phyloP scores from a whole-genome alignment of 768 basidiomycete species.

The Podaxis sp. region DNA sequence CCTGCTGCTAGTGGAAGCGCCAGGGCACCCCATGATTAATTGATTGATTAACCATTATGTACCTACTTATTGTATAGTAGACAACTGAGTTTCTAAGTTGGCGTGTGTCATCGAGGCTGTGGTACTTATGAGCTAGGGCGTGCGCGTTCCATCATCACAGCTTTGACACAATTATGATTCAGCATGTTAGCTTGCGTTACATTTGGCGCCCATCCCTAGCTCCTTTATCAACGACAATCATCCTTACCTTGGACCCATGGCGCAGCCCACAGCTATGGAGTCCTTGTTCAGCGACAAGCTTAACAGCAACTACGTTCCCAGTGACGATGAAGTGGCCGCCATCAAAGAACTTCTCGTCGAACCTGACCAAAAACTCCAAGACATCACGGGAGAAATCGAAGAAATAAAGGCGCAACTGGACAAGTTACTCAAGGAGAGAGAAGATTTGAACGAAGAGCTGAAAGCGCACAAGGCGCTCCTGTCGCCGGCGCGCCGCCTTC shows the following conservation, averaged over 20 bases:
- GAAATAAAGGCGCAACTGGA: constrained; percentile 6
- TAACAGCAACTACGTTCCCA: constrained; percentile 16
- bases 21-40: constrained; percentile 19
- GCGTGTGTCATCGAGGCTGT: neutral
- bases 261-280: constrained; percentile 16
- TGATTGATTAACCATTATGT: neutral
- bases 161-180: neutral
- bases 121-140: too few relatives aligned
- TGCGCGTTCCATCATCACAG: neutral
- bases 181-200: neutral
- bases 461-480: constrained; percentile 15
- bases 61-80: neutral
- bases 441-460: constrained; percentile 4
- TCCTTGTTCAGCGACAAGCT: constrained; percentile 12
- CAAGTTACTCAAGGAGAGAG: constrained; percentile 7
- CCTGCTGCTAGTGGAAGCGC: constrained; percentile 40
- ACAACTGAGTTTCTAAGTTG: neutral
- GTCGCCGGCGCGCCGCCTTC: constrained; percentile 21
- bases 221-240: neutral
- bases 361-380: constrained; percentile 11
- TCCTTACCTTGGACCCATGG: neutral
- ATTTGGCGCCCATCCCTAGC: neutral
- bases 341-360: constrained; percentile 12
- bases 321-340: constrained; percentile 9
- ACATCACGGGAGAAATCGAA: constrained; percentile 12